These are phyloP conservation scores for Coniferiporia sulphurascens DNA, from an alignment of 1,284 basidiomycete genomes.

Conservation along the genomic window DNA sequence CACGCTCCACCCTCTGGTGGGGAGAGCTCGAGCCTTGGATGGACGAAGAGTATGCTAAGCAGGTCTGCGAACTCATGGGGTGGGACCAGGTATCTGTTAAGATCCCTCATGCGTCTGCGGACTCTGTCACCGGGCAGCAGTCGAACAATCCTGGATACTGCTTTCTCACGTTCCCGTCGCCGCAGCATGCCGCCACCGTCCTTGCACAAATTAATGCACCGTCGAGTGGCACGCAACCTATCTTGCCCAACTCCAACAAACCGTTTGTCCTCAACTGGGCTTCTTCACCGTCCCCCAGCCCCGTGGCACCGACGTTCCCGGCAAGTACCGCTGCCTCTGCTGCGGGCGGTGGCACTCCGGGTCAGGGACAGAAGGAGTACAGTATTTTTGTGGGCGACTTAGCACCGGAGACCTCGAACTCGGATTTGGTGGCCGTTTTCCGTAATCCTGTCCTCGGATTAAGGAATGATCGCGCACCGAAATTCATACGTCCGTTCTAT, in stretches of 20 bases:
- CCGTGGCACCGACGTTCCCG: conserved; percentile 35
- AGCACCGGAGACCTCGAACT: conserved; percentile 85
- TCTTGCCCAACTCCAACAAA: conserved; percentile 77
- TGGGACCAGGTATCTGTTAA: conserved; percentile 72
- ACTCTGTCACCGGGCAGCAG: conserved; percentile 55
- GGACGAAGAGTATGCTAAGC: conserved; percentile 86
- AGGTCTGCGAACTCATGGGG: conserved; percentile 73
- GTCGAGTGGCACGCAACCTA: conserved; percentile 40
- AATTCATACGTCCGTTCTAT: conserved; percentile 79
- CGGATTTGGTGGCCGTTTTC: conserved; percentile 84
- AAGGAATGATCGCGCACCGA: conserved; percentile 74
- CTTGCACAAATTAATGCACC: conserved; percentile 54
- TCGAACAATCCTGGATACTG: conserved; percentile 81
- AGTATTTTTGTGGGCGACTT: conserved; percentile 90
- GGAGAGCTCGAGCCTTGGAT: conserved; percentile 85
- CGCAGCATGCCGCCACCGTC: conserved; percentile 64
- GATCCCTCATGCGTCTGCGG: conserved; percentile 59
- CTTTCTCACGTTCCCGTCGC: conserved; percentile 78
- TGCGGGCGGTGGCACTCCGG: conserved; percentile 34
- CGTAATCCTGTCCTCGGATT: conserved; percentile 79
- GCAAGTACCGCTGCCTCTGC: conserved; percentile 31
- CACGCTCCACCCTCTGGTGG: conserved; percentile 68
- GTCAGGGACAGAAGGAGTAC: conserved; percentile 63
- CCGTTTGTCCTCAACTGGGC: conserved; percentile 81
- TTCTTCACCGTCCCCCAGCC: conserved; percentile 48